Conservation (phyloP, 2,329 filamentous ascomycete species). For the Arthrobotrys sinensis region DNA sequence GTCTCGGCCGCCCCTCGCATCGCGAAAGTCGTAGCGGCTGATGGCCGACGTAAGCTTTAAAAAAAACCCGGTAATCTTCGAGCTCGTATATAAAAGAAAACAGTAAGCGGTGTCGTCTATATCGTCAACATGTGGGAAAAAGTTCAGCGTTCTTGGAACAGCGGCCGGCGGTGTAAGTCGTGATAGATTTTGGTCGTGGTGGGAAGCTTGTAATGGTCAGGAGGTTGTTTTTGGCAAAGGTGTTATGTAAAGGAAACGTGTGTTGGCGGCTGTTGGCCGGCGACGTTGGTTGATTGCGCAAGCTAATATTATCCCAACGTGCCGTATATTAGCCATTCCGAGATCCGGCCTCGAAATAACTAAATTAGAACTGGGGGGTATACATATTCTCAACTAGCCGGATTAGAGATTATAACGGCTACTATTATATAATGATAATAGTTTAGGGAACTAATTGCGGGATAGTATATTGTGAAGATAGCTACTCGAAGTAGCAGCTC, state of each 20-base stretch:
- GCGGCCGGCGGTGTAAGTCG: not conserved
- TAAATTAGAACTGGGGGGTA: no score
- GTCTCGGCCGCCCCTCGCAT: constrained; percentile 51
- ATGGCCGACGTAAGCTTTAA: not conserved
- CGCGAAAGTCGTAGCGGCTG: constrained; percentile 23
- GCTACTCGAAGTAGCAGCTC: not conserved
- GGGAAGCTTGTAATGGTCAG: constrained; percentile 15
- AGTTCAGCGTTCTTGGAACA: not conserved
- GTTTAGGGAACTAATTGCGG: no score
- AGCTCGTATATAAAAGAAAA: constrained; percentile 4
- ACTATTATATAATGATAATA: no score
- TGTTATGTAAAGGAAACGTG: constrained; percentile 31
- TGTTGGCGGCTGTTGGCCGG: constrained; percentile 24
- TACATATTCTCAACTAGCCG: no score
- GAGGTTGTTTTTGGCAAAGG: constrained; percentile 33
- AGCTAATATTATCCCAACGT: constrained; percentile 4
- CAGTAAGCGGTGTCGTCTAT: not conserved
- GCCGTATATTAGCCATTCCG: no score
- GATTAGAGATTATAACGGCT: no score
- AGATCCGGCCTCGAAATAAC: no score
- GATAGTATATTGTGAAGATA: no score
- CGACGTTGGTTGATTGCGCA: constrained; percentile 30
- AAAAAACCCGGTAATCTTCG: not conserved
- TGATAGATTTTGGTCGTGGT: not conserved
- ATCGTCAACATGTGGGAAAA: constrained; percentile 3